These are phyloP conservation scores for Suillus lakei DNA, from an alignment of 768 basidiomycete species.

Conservation along the genomic window DNA sequence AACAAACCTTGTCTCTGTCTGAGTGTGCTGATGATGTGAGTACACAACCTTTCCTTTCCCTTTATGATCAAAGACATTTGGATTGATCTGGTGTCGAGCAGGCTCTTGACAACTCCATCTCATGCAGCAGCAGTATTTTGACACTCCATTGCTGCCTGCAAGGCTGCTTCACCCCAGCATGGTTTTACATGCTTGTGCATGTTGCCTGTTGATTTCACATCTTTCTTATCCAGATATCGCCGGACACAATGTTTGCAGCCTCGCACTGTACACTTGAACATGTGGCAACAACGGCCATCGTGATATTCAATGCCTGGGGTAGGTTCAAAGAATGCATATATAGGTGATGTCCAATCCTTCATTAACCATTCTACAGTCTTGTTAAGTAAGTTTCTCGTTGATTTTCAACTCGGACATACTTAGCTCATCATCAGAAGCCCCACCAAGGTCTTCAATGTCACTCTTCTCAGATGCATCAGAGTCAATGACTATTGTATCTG, in stretches of 20 bases:
- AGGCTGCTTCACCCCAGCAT: constrained; percentile 36
- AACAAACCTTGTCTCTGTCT: constrained; percentile 26
- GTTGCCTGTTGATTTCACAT: constrained; percentile 36
- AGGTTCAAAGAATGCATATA: constrained; percentile 35
- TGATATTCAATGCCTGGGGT: constrained; percentile 21
- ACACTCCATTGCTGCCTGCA: constrained; percentile 17
- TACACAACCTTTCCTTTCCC: constrained; percentile 36
- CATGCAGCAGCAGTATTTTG: neutral
- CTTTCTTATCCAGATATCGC: constrained; percentile 29
- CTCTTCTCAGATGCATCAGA: neutral
- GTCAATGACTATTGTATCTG: neutral
- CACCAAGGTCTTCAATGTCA: neutral
- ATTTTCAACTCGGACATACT: neutral
- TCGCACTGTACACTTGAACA: constrained; percentile 27
- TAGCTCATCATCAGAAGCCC: neutral
- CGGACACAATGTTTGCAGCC: constrained; percentile 20
- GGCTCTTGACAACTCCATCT: constrained; percentile 28
- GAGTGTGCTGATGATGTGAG: constrained; percentile 30
- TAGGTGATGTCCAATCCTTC: constrained; percentile 31
- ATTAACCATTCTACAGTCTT: constrained; percentile 17
- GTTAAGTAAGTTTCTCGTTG: constrained; percentile 7
- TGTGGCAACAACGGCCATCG: constrained; percentile 22
- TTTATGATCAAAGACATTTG: constrained; percentile 28
- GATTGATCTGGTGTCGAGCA: constrained; percentile 29
- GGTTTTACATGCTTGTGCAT: constrained; percentile 27